Evolutionary conservation across 164 flowering plant species (phyloP), one percentile per base, ranked within the genome.

Genomic region (Paratinospora sagittata): DNA sequence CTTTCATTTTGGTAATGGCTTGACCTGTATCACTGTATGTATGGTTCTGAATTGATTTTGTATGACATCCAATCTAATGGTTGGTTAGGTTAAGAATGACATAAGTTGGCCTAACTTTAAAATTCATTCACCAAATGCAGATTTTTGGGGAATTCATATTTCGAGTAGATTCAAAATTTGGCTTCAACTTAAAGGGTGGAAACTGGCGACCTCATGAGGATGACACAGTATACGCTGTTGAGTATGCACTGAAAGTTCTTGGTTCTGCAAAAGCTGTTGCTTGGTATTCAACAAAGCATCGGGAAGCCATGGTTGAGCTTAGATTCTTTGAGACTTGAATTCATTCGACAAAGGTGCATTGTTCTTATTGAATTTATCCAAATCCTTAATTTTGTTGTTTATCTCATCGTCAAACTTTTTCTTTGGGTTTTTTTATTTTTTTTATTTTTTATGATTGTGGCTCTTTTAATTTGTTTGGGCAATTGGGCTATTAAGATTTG

Each of bases 181-280:
- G 77, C 30, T 63, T 88, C 30, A 83, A 89, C 76, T 65, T 82
- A 72, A 85, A 74, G 73, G 71, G 69, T 55, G 70, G 75, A 64
- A 81, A 72, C 1, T 73, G 77, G 77, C 66, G 57, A 55, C 27
- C 83, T 19, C 77, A 52, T 5, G 73, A 83, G 27, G 72, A 84
- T 17, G 85, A 91, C 9, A 86, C 97, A 16, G 77, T 89, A 27
- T 86, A 88, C 79, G 96, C 95, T 11, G 3, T 89, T 55, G 98
- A 94, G 71, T 84, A 90, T 82, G 91, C 97, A n/a, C 70, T 94
- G 77, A 92, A 94, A 62, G 97, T 91, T 65, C 92, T 94, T 72
- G 93, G 88, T 57, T 90, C 97, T 6, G 98, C 96, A n/a, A 94
- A 91, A 73, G 98, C 93, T 21, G 75, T 89, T 63, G 94, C 92